Evolutionary conservation across 108 stramenopile genomes (phyloP).

Genomic region (Fragilariopsis cylindrus): DNA sequence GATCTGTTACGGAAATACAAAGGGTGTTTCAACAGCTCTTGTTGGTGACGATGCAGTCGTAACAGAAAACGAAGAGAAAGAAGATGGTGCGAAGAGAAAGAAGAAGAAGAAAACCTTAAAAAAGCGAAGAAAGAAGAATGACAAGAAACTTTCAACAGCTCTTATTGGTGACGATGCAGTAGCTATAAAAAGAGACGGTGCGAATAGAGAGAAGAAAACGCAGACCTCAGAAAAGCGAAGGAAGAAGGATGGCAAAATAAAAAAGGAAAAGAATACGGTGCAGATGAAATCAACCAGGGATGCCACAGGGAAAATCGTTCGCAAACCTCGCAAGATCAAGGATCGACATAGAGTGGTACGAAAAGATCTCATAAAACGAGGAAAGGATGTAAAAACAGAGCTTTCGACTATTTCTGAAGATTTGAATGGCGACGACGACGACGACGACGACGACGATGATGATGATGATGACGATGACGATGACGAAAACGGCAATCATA

Average conservation of each 20-base stretch:
- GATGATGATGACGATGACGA: neutral
- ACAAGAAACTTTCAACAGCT: neutral
- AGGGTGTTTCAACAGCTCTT: neutral
- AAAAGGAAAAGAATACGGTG: neutral
- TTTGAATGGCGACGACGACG: neutral
- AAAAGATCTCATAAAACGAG: slow-evolving; percentile 28
- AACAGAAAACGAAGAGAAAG: slow-evolving; percentile 14
- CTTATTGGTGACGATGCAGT: neutral
- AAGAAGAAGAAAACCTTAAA: neutral
- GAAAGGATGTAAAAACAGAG: slow-evolving; percentile 25
- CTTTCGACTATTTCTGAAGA: slow-evolving; percentile 23
- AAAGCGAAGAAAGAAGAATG: slow-evolving; percentile 5
- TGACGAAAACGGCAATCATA: neutral
- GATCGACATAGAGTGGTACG: slow-evolving; percentile 26
- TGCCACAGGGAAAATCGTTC: slow-evolving; percentile 17
- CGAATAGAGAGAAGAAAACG: neutral
- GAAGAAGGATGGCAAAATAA: neutral
- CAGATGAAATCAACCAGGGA: slow-evolving; percentile 10
- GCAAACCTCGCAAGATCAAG: slow-evolving; percentile 24
- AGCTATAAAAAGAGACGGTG: slow-evolving; percentile 6
- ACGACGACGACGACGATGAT: neutral
- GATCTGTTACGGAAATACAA: slow-evolving; percentile 27
- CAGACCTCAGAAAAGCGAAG: neutral
- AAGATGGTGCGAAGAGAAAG: slow-evolving; percentile 4
- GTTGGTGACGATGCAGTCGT: slow-evolving; percentile 10